Evolutionary conservation across 345 rosid species (phyloP).

Genomic region (Populus deltoides): DNA sequence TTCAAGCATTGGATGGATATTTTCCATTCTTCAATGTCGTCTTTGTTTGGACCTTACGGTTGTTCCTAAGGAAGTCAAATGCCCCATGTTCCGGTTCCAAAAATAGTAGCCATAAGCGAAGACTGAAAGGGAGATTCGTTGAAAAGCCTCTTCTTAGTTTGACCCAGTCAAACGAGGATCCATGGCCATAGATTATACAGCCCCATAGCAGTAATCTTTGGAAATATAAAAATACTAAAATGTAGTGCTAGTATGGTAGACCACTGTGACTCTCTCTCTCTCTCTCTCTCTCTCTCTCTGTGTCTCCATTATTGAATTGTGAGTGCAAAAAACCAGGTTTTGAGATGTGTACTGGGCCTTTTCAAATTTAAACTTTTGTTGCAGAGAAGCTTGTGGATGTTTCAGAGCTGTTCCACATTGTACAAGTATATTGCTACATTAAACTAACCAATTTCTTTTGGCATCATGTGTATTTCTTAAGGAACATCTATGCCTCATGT

Average conservation of each 20-base stretch:
- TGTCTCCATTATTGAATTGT: slow-evolving; percentile 19
- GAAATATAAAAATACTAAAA: not conserved
- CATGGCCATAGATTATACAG: not conserved
- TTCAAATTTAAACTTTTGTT: slow-evolving; percentile 22
- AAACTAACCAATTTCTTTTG: not conserved
- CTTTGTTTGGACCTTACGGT: not conserved
- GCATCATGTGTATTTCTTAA: not conserved
- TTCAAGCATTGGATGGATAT: not conserved
- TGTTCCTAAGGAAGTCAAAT: not conserved
- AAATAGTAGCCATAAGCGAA: not conserved
- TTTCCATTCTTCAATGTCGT: too few species aligned
- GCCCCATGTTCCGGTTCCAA: not conserved
- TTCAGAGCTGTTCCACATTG: slow-evolving; percentile 18
- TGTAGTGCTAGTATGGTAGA: too few species aligned
- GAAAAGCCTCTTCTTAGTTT: slow-evolving; percentile 3
- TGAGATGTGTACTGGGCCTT: slow-evolving; percentile 20
- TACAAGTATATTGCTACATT: not conserved
- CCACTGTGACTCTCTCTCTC: not conserved
- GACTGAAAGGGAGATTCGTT: too few species aligned
- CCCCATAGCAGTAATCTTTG: not conserved
- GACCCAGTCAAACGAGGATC: slow-evolving; percentile 17
- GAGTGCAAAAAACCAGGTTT: slow-evolving; percentile 28
- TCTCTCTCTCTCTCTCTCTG: not conserved
- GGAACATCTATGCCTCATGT: not conserved
- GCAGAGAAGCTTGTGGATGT: slow-evolving; percentile 34